Base-by-base conservation (phyloP, 257 asterid species). In the Haberlea rhodopensis region DNA sequence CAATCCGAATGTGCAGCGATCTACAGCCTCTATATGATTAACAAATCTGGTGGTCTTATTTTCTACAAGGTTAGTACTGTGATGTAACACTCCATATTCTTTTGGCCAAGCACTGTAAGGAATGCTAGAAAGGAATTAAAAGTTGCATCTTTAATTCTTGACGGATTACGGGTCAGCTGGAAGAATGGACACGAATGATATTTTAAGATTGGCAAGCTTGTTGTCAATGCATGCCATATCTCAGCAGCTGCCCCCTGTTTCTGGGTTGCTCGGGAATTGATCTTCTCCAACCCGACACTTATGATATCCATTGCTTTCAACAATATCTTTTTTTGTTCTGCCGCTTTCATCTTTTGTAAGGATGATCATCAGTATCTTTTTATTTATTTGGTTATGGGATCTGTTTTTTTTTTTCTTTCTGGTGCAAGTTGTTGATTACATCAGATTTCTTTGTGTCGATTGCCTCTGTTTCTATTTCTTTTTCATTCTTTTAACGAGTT, bases 181-280 rank as follows among this genome's bases (percentile, higher is more conserved):
- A 54, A 66, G 95, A 73, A 89, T 91, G 98, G 98, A 89, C 69
- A 91, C 98, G n/a, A 91, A 91, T 34, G 96, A 91, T 59, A 91
- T 84, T 71, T 82, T 91, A 85, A 86, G 98, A 64, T 56, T 91
- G 71, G 99, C 99, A 54, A 92, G 97, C 80, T 71, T 91, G 11
- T 92, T 97, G 99, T 91, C 98, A 27, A 89, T 91, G 98, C 97
- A 91, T 65, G 97, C 98, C 43, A 91, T 91, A 65, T 91, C 98
- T 62, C 98, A 89, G 84, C 98, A 91, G 85, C 91, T 91, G 15
- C 89, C 98, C 26, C 98, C 97, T 6, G 85, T 91, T 69, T 71
- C 73, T 15, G 91, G 94, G 24, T n/a, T 91, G 98, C 76, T 53
- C 76, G 19, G 98, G 98, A 4, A 91, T 91, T 60, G 97, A 91